Evolutionary conservation across 2,329 filamentous ascomycete genomes (phyloP), one percentile per base, ranked within the genome.

Genomic region (Xylariaceae sp.): DNA sequence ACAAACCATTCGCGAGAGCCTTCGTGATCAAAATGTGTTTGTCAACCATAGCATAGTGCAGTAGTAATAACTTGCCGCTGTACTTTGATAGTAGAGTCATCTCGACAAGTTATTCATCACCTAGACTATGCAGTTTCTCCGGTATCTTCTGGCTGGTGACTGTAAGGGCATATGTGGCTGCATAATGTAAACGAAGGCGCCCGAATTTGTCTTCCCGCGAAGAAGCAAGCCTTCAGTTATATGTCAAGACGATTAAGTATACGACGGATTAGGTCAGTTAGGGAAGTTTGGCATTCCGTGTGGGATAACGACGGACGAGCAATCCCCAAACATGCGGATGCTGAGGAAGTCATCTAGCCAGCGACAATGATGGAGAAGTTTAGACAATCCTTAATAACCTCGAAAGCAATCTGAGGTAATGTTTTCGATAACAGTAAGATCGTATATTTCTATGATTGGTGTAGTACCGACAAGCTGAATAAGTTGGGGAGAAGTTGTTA

Each of bases 21-120:
- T 44, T 37, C 12, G 45, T 16, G 29, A 50, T 40, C 20, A 6
- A 9, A 20, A 18, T 3, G 20, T 54, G 37, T 14, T 48, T 20
- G 7, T 44, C 10, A 20, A 44, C 19, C 20, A 58, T 19, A 18
- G 55, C 55, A 21, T 54, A 51, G 18, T 58, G 55, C 7, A 58
- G 23, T 2, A 51, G 51, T 9, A 51, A 54, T 40, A 58, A 20
- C 23, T 40, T 41, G 10, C 47, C 26, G 4, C 20, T 29, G 37
- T 58, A 50, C 16, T 14, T 26, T 44, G 44, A 54, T 14, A 20
- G 48, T 44, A 20, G 37, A 43, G 10, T 5, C 9, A 2, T 37
- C 14, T 3, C 6, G 14, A 37, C 12, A 37, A 10, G 23, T 46
- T 18, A 20, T 29, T 7, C 40, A 20, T 29, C 9, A 3, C 19